Conservation (phyloP, 2,329 filamentous ascomycete genomes). For the Penicillium concentricum region DNA sequence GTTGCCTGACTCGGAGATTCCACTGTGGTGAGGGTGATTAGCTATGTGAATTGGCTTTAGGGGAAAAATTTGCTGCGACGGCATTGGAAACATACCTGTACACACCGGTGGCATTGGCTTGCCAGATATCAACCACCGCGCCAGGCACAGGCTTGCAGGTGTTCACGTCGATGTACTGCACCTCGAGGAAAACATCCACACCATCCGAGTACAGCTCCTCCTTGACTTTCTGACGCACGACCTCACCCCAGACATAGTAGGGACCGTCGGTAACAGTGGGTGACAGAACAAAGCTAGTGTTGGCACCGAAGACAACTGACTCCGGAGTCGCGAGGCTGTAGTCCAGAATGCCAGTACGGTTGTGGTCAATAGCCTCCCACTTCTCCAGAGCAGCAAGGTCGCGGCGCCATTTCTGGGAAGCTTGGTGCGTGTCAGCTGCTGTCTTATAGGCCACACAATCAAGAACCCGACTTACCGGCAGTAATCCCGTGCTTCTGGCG, state of each 20-base stretch:
- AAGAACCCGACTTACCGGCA: constrained; percentile 16
- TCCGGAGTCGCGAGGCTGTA: constrained; percentile 29
- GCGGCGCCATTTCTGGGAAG: constrained; percentile 33
- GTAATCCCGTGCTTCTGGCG: constrained; percentile 29
- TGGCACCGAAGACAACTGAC: constrained; percentile 39
- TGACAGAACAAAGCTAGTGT: constrained; percentile 46
- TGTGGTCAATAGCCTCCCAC: constrained; percentile 41
- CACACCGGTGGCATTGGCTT: constrained; percentile 48
- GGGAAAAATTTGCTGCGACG: not conserved
- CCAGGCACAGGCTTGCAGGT: constrained; percentile 44
- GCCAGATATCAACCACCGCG: constrained; percentile 48
- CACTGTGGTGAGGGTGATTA: constrained; percentile 17
- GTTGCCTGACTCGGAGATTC: constrained; percentile 29
- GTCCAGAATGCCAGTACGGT: constrained; percentile 36
- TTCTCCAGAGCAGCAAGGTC: constrained; percentile 38
- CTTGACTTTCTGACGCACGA: constrained; percentile 42
- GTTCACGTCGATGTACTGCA: constrained; percentile 49
- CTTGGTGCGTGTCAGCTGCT: constrained; percentile 5
- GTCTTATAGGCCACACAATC: accelerated
- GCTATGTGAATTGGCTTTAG: not conserved
- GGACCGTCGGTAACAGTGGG: constrained; percentile 47
- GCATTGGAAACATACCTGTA: constrained; percentile 38
- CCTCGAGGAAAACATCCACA: constrained; percentile 45
- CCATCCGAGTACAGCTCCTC: constrained; percentile 41
- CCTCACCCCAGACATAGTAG: constrained; percentile 48